These are phyloP conservation scores for Botrytis porri DNA, from an alignment of 2,329 filamentous ascomycete genomes.

Conservation along the genomic window DNA sequence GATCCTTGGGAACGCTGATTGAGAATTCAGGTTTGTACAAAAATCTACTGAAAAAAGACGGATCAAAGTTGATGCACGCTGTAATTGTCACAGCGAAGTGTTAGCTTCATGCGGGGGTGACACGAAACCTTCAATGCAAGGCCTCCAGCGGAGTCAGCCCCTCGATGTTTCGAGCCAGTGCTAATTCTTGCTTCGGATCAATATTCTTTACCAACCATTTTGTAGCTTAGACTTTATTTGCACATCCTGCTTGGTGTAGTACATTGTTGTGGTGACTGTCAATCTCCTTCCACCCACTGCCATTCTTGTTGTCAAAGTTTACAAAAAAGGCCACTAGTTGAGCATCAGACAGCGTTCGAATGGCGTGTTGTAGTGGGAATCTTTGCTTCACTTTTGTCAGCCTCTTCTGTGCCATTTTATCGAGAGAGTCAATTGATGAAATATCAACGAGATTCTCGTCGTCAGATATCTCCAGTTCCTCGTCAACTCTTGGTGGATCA, in stretches of 20 bases:
- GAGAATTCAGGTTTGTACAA: not conserved
- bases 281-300: conserved; percentile 19
- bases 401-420: not conserved
- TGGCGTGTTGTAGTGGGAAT: not conserved
- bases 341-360: not conserved
- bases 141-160: conserved; percentile 39
- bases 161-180: conserved; percentile 33
- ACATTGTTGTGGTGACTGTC: conserved; percentile 24
- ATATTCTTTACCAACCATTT: conserved; percentile 35
- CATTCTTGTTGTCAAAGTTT: not conserved
- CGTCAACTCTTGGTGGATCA: conserved; percentile 20
- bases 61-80: not conserved
- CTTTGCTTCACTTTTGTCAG: not conserved
- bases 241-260: conserved; percentile 24
- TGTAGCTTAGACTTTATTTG: conserved; percentile 20
- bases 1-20: not conserved
- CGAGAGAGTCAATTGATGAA: not conserved
- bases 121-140: conserved; percentile 39
- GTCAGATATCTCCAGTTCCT: not conserved
- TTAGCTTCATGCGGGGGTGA: conserved; percentile 40
- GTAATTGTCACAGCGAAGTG: conserved; percentile 24
- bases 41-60: not conserved
- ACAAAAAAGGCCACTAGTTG: conserved; percentile 15
- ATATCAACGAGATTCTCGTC: not conserved
- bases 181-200: conserved; percentile 20